A percentile compares a stretch with the other conserved stretches of the same genome.
phyloP scores from a whole-genome alignment of 2,329 filamentous ascomycete genomes.

The Pseudonectria buxi region DNA sequence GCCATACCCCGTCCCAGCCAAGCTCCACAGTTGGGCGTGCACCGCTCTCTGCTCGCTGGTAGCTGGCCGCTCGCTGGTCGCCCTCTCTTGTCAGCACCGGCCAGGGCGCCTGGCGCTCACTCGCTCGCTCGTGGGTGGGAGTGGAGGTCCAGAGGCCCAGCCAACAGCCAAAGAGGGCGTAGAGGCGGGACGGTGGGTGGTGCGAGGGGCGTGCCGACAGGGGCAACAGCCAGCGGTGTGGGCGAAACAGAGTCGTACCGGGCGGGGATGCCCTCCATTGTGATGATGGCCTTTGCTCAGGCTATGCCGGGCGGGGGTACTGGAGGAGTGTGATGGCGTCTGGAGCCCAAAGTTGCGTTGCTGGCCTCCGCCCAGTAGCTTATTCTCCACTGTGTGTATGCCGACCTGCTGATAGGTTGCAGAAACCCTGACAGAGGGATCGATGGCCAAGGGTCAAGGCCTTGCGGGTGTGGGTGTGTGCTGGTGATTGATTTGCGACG shows the following conservation, averaged over 20 bases:
- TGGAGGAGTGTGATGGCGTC: slow-evolving; percentile 2
- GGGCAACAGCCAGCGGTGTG: slow-evolving; percentile 20
- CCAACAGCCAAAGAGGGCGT: slow-evolving; percentile 12
- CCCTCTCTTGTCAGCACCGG: slow-evolving; percentile 20
- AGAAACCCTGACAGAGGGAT: too few relatives aligned
- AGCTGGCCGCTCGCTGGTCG: too few relatives aligned
- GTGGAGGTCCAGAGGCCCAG: slow-evolving; percentile 12
- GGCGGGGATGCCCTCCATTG: slow-evolving; percentile 6
- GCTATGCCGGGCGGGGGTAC: not conserved
- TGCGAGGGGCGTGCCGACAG: slow-evolving; percentile 21
- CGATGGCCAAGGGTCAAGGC: too few relatives aligned
- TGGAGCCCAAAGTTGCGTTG: too few relatives aligned
- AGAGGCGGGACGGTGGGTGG: slow-evolving; percentile 16
- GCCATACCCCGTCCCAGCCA: slow-evolving; percentile 1
- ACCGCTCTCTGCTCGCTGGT: too few relatives aligned
- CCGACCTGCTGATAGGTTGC: too few relatives aligned
- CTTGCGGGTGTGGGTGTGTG: too few relatives aligned
- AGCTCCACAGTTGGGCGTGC: slow-evolving; percentile 20
- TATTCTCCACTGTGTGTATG: too few relatives aligned
- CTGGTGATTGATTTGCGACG: too few relatives aligned
- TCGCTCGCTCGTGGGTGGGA: slow-evolving; percentile 20
- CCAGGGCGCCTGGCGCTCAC: slow-evolving; percentile 16
- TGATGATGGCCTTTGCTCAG: slow-evolving; percentile 1
- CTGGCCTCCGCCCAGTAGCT: too few relatives aligned
- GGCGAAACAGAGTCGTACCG: slow-evolving; percentile 27